Evolutionary conservation across 495 filamentous ascomycete genomes (phyloP).

Genomic region (Melanomma pulvis-pyrius): DNA sequence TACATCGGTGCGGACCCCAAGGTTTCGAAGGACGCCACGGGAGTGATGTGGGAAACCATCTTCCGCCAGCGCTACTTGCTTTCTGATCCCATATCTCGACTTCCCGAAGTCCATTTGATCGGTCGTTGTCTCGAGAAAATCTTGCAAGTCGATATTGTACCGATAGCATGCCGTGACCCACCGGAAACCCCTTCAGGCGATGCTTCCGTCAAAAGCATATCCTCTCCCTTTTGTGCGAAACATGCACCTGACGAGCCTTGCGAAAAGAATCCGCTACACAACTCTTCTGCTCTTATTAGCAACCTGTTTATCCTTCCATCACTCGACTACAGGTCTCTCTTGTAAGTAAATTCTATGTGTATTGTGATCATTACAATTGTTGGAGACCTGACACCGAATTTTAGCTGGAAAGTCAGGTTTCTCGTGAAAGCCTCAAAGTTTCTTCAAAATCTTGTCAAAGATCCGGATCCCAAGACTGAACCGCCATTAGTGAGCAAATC

Average conservation of each 20-base stretch:
- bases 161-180: not conserved
- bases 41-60: conserved; percentile 10
- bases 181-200: not conserved
- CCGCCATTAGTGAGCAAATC: no score
- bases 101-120: conserved; percentile 8
- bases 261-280: not conserved
- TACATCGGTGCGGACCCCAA: not conserved
- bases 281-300: not conserved
- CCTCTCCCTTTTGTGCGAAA: not conserved
- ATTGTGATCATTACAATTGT: not conserved
- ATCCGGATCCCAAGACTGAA: not conserved
- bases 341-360: not conserved
- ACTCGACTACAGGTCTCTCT: conserved; percentile 15
- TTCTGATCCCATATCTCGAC: not conserved
- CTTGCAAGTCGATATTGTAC: conserved; percentile 8
- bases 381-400: not conserved
- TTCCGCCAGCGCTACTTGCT: conserved; percentile 3
- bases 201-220: not conserved
- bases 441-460: not conserved
- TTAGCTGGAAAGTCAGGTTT: conserved; percentile 21
- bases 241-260: not conserved
- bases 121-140: conserved; percentile 13
- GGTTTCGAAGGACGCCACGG: not conserved
- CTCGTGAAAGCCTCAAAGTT: conserved; percentile 6
- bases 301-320: not conserved